Evolutionary conservation across 192 early-diverging fungal species (phyloP).

Genomic region (Chytriomyces sp.): DNA sequence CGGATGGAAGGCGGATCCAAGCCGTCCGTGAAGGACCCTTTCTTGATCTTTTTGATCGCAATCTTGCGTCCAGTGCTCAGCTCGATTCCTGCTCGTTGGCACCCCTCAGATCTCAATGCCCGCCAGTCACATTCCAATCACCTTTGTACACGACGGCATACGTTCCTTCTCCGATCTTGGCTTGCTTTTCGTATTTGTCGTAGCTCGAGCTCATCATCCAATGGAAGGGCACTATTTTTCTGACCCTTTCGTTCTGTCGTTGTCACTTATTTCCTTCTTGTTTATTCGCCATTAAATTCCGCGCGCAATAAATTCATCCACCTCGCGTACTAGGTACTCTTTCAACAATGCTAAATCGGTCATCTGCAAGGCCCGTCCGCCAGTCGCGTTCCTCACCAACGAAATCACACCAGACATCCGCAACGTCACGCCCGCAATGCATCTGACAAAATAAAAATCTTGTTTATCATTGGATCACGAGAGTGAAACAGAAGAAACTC

Average conservation of each 20-base stretch:
- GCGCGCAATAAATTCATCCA: too few relatives aligned
- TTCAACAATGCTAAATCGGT: too few relatives aligned
- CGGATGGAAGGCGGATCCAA: constrained; percentile 94
- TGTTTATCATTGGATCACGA: too few relatives aligned
- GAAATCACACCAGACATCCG: too few relatives aligned
- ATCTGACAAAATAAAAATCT: too few relatives aligned
- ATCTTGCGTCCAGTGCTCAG: constrained; percentile 69
- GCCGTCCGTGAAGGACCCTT: constrained; percentile 89
- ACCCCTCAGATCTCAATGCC: background rate
- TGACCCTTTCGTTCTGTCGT: background rate
- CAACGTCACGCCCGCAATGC: too few relatives aligned
- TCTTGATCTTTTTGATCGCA: constrained; percentile 98
- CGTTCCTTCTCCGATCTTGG: constrained; percentile 94
- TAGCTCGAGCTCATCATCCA: too few relatives aligned
- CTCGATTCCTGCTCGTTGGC: constrained; percentile 56
- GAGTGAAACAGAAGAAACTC: background rate
- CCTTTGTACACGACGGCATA: constrained; percentile 93
- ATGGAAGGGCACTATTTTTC: constrained; percentile 1
- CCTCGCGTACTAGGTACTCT: too few relatives aligned
- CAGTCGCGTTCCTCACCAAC: too few relatives aligned
- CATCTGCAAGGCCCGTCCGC: too few relatives aligned
- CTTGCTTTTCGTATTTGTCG: constrained; percentile 74
- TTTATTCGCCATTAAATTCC: too few relatives aligned
- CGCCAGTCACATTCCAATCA: background rate
- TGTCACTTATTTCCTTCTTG: background rate